Evolutionary conservation across 2,329 filamentous ascomycete species (phyloP).

Genomic region (Calonectria fujianensis): DNA sequence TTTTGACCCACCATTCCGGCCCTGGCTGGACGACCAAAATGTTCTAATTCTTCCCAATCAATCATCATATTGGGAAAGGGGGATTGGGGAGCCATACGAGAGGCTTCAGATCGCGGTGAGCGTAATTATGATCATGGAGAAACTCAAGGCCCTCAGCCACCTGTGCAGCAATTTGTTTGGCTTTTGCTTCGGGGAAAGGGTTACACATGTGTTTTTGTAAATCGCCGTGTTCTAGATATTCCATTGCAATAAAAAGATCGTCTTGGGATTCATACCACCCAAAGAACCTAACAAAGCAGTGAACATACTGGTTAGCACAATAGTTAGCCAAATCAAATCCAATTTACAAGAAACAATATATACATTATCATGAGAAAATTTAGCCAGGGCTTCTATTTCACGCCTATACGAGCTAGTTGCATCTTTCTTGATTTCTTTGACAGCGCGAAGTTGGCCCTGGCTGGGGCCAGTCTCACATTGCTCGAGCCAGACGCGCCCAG

Average conservation of each 20-base stretch:
- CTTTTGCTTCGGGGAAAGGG: background rate
- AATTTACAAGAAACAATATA: too few species aligned
- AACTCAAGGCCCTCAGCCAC: background rate
- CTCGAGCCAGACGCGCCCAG: too few species aligned
- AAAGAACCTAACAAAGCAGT: background rate
- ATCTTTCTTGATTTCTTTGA: too few species aligned
- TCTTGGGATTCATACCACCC: background rate
- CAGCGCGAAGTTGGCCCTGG: too few species aligned
- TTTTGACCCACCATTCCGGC: conserved; percentile 7
- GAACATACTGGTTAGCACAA: background rate
- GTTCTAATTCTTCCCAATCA: background rate
- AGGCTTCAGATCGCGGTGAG: conserved; percentile 6
- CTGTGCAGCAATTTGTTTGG: background rate
- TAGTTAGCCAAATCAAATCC: too few species aligned
- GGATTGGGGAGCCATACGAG: background rate
- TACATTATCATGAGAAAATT: too few species aligned
- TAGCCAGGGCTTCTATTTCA: too few species aligned
- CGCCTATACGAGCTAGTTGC: too few species aligned
- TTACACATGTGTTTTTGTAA: background rate
- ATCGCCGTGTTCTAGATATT: background rate
- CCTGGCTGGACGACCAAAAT: background rate
- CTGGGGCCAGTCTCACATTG: too few species aligned
- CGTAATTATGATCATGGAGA: background rate
- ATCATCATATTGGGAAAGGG: too few species aligned
- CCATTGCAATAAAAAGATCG: background rate